phyloP scores from a whole-genome alignment of 2,329 filamentous ascomycete species.

The Neonectria punicea region DNA sequence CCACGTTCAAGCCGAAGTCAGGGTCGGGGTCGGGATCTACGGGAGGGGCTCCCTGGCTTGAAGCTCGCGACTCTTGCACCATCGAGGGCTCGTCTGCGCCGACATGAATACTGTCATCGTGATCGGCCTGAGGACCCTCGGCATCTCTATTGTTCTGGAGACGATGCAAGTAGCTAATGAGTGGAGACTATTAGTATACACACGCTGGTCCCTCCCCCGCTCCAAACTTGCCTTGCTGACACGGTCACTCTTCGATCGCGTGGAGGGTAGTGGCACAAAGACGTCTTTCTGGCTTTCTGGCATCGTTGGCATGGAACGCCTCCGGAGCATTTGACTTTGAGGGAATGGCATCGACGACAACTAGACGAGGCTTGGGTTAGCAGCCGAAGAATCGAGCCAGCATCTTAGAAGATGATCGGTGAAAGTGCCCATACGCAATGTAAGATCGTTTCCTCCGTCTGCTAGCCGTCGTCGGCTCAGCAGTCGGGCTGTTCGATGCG shows the following conservation, averaged over 20 bases:
- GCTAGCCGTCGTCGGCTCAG: neutral
- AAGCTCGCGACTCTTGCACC: conserved; percentile 14
- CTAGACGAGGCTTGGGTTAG: conserved; percentile 8
- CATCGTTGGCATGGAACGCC: conserved; percentile 25
- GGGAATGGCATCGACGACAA: conserved; percentile 28
- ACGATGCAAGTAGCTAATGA: conserved; percentile 19
- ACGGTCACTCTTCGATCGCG: conserved; percentile 22
- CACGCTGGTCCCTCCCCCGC: neutral
- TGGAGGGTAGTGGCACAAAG: conserved; percentile 18
- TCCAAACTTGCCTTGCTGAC: conserved; percentile 17
- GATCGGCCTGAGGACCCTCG: neutral
- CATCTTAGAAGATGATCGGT: neutral
- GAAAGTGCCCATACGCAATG: neutral
- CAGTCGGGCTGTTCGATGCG: neutral
- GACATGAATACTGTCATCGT: conserved; percentile 7
- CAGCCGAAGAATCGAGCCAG: neutral
- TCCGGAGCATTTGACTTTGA: conserved; percentile 30
- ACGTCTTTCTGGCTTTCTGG: conserved; percentile 16
- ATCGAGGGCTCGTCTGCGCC: neutral
- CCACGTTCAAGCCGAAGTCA: neutral
- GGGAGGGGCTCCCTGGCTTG: conserved; percentile 1
- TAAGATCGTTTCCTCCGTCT: neutral
- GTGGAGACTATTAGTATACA: neutral
- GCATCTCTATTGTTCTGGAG: conserved; percentile 11
- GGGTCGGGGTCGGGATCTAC: neutral